Evolutionary conservation across 202 grass and related monocot species (phyloP).

Genomic region (Saccharum hybrid): DNA sequence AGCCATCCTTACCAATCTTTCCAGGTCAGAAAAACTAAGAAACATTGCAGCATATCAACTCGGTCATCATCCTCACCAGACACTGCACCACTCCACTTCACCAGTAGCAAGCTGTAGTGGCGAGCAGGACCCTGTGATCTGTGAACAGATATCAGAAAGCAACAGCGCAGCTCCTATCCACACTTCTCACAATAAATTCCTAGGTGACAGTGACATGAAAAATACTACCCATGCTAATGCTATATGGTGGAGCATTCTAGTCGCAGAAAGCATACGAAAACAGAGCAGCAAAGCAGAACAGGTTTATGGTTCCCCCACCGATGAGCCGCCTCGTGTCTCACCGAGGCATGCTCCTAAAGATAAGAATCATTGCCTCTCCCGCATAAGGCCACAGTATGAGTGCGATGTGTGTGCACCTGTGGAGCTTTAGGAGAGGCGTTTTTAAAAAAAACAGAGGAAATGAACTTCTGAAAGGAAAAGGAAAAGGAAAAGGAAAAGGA

Average conservation of each 20-base stretch:
- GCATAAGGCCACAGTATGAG: neutral
- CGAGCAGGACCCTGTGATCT: neutral
- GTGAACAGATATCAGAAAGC: constrained; percentile 7
- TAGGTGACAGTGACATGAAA: constrained; percentile 8
- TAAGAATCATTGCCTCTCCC: neutral
- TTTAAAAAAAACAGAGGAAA: neutral
- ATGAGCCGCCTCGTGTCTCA: constrained; percentile 2
- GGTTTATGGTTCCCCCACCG: neutral
- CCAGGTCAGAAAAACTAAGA: neutral
- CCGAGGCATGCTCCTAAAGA: neutral
- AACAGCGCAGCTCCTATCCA: constrained; percentile 8
- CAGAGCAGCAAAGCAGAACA: neutral
- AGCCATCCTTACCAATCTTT: neutral
- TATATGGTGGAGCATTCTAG: neutral
- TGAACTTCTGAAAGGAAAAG: too few species aligned
- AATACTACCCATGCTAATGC: neutral
- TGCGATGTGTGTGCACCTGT: neutral
- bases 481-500: neutral
- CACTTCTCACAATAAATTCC: neutral
- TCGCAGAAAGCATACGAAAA: neutral
- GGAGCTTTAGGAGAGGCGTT: neutral
- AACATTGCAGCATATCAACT: neutral
- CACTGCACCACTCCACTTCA: neutral
- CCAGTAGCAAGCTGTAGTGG: constrained; percentile 15
- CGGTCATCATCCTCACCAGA: neutral